Evolutionary conservation across 345 rosid species (phyloP).

Genomic region (Dimocarpus longan): DNA sequence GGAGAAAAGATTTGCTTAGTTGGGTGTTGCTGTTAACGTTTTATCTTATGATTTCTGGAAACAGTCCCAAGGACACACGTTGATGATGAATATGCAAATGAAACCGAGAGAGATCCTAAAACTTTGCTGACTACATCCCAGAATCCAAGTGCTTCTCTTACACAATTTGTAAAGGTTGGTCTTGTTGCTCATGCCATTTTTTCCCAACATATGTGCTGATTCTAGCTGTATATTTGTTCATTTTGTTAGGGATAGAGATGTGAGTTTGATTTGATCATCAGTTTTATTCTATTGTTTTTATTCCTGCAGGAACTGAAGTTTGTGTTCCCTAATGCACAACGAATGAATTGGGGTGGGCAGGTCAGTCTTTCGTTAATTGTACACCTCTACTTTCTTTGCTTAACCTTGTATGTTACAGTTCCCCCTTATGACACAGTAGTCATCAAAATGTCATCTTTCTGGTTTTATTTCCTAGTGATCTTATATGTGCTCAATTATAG

Average conservation of each 20-base stretch:
- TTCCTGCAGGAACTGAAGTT: constrained; percentile 71
- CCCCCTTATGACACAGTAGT: background rate
- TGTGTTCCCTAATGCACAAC: constrained; percentile 78
- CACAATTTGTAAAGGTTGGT: constrained; percentile 73
- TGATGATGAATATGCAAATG: constrained; percentile 90
- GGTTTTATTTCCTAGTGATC: background rate
- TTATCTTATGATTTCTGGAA: constrained; percentile 20
- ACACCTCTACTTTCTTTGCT: background rate
- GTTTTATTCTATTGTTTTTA: constrained; percentile 17
- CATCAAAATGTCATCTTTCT: background rate
- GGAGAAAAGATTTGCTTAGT: background rate
- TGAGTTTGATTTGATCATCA: background rate
- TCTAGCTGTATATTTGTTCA: background rate
- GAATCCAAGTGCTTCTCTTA: constrained; percentile 83
- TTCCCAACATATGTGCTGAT: background rate
- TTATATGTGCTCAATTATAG: background rate
- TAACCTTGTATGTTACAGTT: background rate
- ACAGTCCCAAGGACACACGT: constrained; percentile 74
- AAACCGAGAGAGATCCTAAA: constrained; percentile 66
- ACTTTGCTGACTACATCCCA: constrained; percentile 85
- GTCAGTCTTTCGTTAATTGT: constrained; percentile 36
- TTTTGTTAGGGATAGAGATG: background rate
- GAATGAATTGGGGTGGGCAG: constrained; percentile 88
- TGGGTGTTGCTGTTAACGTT: constrained; percentile 14
- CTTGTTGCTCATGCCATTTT: background rate